Evolutionary conservation across 148 eudicot genomes (phyloP).

Genomic region (Rhododendron simsii): DNA sequence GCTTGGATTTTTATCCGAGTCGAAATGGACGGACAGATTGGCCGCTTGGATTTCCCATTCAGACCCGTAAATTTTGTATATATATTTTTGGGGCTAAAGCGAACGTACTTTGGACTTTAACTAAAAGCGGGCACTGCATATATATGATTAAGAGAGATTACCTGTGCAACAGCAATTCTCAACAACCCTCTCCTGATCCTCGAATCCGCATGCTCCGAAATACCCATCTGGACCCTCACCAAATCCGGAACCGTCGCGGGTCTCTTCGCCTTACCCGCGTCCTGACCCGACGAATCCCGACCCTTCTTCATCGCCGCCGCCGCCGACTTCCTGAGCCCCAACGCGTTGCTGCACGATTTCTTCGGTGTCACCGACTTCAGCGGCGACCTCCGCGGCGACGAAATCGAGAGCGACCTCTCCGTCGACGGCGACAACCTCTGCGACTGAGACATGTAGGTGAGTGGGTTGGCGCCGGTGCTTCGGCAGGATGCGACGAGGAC

Average conservation of each 20-base stretch:
- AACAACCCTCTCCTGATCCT: conserved; percentile 71
- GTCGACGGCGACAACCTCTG: conserved; percentile 10
- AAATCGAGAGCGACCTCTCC: conserved; percentile 21
- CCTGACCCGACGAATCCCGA: neutral
- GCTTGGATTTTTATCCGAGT: no score
- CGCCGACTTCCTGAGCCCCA: conserved; percentile 51
- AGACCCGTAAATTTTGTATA: no score
- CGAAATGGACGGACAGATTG: no score
- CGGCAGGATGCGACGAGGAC: conserved; percentile 73
- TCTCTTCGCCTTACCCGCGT: conserved; percentile 25
- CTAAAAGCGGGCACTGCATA: no score
- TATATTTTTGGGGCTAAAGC: no score
- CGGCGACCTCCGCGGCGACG: conserved; percentile 41
- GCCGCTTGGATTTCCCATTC: no score
- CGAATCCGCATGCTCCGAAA: conserved; percentile 75
- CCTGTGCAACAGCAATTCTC: conserved; percentile 87
- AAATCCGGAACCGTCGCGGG: conserved; percentile 58
- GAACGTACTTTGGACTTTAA: no score
- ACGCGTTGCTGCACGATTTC: neutral
- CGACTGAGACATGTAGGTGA: conserved; percentile 60
- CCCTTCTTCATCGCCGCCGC: conserved; percentile 11
- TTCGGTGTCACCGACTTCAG: conserved; percentile 19
- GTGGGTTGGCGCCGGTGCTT: conserved; percentile 61
- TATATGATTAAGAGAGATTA: conserved; percentile 3
- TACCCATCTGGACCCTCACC: conserved; percentile 82